Evolutionary conservation across 2,329 filamentous ascomycete species (phyloP).

Genomic region (Clonostachys byssicola): DNA sequence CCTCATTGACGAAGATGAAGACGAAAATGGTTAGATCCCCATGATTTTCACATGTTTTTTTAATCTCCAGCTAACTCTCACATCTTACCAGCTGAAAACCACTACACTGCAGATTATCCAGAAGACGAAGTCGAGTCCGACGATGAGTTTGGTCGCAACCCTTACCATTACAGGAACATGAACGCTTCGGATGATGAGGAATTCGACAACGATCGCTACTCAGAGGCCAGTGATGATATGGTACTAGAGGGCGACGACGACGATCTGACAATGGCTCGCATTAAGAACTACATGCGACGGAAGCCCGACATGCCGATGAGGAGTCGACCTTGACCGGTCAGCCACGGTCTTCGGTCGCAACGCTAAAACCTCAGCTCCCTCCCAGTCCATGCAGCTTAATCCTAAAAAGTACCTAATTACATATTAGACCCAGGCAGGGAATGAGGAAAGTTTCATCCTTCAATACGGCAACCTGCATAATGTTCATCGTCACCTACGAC

Average conservation of each 20-base stretch:
- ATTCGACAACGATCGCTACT: conserved; percentile 34
- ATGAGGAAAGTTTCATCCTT: too few species aligned
- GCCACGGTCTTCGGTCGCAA: not conserved
- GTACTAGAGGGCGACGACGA: conserved; percentile 29
- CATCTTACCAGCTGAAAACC: conserved; percentile 58
- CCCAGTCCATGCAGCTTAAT: too few species aligned
- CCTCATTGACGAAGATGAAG: conserved; percentile 54
- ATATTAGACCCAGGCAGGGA: too few species aligned
- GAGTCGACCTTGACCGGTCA: not conserved
- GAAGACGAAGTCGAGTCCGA: conserved; percentile 75
- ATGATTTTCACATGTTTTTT: not conserved
- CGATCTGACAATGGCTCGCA: conserved; percentile 29
- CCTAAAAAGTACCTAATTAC: too few species aligned
- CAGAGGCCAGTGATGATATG: conserved; percentile 22
- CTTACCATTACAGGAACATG: conserved; percentile 49
- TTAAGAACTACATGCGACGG: conserved; percentile 28
- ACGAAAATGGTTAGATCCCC: conserved; percentile 53
- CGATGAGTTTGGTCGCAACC: conserved; percentile 43
- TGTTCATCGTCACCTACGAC: too few species aligned
- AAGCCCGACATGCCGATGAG: not conserved
- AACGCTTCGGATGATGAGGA: conserved; percentile 54
- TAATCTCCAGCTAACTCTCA: not conserved
- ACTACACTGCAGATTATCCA: conserved; percentile 76
- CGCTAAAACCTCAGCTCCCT: too few species aligned
- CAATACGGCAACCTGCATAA: too few species aligned